Base-by-base conservation (phyloP, 331 rosid species). In the Erythrophleum ivorense region DNA sequence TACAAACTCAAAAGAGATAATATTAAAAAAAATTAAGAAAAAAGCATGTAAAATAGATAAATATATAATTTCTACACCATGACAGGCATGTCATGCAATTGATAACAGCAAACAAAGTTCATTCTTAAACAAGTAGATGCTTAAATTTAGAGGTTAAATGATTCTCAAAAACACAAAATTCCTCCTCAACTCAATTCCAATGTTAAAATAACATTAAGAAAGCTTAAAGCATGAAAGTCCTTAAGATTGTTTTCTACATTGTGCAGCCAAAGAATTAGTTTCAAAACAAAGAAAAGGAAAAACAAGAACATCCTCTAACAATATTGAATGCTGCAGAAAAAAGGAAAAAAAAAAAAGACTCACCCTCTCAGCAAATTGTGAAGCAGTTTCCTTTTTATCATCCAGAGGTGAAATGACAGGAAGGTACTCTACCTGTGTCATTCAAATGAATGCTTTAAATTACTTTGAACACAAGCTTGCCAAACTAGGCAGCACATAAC, bases 381-480 rank as follows among this genome's bases (percentile, higher is more conserved):
- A 68, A 57, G 97, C 93, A 29, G 88, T 88, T 88, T 93, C 97
- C 81, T 90, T 89, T 78, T 75, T 88, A 75, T 87, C 89, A 80
- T 84, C 83, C 55, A 79, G 81, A 12, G 93, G 88, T 73, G 87
- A 84, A 73, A 93, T 82, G 75, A 91, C 86, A 31, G 97, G 94
- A 86, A 93, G 97, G 85, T 93, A 93, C 74, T 93, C 97, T 40
- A 93, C 93, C 97, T 93, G 94, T 71, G 80, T 66, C 80, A 73
- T 63, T 73, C 62, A 87, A 73, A 81, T 38, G 70, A 70, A 71
- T 57, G 43, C 65, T 29, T 45, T 49, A 58, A 76, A 67, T 67
- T 64, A 85, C 73, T 74, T 63, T 38, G 64, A 45, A 67, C 71
- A 73, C 15, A 65, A 60, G 68, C 72, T 75, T 70, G 21, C 68